Evolutionary conservation across 495 filamentous ascomycete species (phyloP).

Genomic region (Hamigera avellanea): DNA sequence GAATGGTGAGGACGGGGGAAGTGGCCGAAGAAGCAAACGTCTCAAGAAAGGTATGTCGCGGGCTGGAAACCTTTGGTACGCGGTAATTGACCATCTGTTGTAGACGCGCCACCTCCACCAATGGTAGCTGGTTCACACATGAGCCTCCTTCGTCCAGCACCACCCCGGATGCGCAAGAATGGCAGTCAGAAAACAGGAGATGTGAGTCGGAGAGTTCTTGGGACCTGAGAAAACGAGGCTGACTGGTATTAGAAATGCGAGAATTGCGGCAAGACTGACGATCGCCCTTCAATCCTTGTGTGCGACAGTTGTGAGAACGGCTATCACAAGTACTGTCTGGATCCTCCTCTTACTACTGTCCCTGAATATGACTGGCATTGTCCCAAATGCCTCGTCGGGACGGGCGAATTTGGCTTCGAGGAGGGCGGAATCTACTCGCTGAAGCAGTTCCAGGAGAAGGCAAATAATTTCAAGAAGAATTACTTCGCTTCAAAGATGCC

Average conservation of each 20-base stretch:
- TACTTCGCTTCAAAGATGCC: slow-evolving; percentile 91
- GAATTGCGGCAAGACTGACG: slow-evolving; percentile 75
- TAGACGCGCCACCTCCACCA: slow-evolving; percentile 75
- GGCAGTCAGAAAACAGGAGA: slow-evolving; percentile 61
- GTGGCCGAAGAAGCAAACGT: slow-evolving; percentile 80
- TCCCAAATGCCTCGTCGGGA: slow-evolving; percentile 87
- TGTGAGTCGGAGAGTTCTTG: slow-evolving; percentile 35
- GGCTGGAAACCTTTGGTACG: slow-evolving; percentile 4
- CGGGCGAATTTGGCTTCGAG: slow-evolving; percentile 94
- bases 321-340: slow-evolving; percentile 82
- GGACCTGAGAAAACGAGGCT: slow-evolving; percentile 5
- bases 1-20: slow-evolving; percentile 47
- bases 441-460: slow-evolving; percentile 93
- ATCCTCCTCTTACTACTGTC: slow-evolving; percentile 66
- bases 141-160: slow-evolving; percentile 78
- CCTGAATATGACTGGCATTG: slow-evolving; percentile 95
- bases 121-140: slow-evolving; percentile 95
- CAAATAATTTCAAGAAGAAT: slow-evolving; percentile 81
- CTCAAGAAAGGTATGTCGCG: slow-evolving; percentile 74
- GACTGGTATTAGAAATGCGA: slow-evolving; percentile 59
- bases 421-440: slow-evolving; percentile 95
- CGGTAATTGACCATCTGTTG: slow-evolving; percentile 7
- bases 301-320: slow-evolving; percentile 89
- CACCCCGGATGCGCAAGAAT: slow-evolving; percentile 57
- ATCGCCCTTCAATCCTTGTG: slow-evolving; percentile 53